Base-by-base conservation (phyloP, 208 protist genomes). In the Trypanosoma theileri region DNA sequence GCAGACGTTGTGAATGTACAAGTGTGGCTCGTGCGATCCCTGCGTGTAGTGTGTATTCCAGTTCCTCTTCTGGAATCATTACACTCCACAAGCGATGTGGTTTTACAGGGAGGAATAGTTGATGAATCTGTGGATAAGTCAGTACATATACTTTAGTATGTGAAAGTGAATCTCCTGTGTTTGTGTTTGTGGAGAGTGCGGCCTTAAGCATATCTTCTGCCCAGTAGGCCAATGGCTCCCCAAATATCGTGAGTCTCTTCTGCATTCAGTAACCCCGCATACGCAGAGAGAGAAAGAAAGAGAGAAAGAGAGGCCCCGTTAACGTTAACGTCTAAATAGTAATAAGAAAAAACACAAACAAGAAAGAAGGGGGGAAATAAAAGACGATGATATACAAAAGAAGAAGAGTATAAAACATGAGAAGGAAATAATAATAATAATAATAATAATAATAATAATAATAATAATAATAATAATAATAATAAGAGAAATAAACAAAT, bases 201-300 rank as follows among this genome's bases (percentile, higher is more conserved):
- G 54, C 1, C 3, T 69, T 24, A 1, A 71, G 3, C 48, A 71
- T 46, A 24, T 53, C 17, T 16, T 64, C 35, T 31, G 58, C 66
- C 66, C 66, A 71, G 3, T 21, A 16, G 10, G 66, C 66, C 21
- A 71, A 16, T 6, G 66, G 66, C 40, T 71, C 48, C 40, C 55
- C 42, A 24, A 71, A 71, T 14, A 71, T 35, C 1, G 66, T 71
- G 56, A 51, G 24, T 11, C 50, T 35, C 14, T 52, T 10, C 1
- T 31, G 17, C 51, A 61, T 35, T 28, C 17, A 61, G 16, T 0
- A 1, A 8, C 0, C 13, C 11, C 24, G 2, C 21, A 24, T 17
- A 22, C 11, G 17, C 50, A 4, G n/a, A 14, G 12, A 17, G n/a
- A n/a, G n/a, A n/a, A n/a, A n/a, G n/a, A n/a, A n/a, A n/a, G n/a